A percentile compares a stretch with the other conserved stretches of the same genome.
phyloP scores from a whole-genome alignment of 2,329 filamentous ascomycete genomes.

The Diaporthe helianthi region DNA sequence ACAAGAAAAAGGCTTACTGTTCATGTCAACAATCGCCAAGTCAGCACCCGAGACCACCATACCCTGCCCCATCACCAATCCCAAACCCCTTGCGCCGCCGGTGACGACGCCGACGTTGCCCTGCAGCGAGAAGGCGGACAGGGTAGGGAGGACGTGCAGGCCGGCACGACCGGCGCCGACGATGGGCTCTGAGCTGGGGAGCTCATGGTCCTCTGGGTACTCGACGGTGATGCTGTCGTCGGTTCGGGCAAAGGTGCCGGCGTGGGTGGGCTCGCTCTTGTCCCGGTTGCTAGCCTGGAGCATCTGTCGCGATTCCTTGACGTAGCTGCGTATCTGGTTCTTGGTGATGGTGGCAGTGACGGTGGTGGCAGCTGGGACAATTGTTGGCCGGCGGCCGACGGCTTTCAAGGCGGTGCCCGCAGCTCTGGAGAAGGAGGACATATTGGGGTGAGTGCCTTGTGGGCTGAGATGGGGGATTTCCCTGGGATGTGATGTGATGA shows the following conservation, averaged over 20 bases:
- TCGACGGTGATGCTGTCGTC: conserved; percentile 80
- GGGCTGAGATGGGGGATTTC: background rate
- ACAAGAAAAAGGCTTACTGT: conserved; percentile 65
- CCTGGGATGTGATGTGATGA: background rate
- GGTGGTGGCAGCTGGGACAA: background rate
- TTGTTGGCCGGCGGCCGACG: background rate
- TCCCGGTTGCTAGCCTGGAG: conserved; percentile 39
- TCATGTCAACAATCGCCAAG: conserved; percentile 91
- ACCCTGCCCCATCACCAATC: conserved; percentile 91
- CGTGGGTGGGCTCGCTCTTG: conserved; percentile 42
- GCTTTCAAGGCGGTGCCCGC: conserved; percentile 21
- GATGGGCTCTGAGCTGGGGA: conserved; percentile 75
- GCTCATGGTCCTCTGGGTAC: conserved; percentile 76
- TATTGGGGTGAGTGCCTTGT: background rate
- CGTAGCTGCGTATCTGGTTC: conserved; percentile 34
- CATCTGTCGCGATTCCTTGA: conserved; percentile 41
- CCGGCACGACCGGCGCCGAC: conserved; percentile 72
- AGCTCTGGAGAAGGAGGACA: conserved; percentile 25
- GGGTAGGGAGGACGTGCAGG: conserved; percentile 82
- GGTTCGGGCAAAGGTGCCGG: conserved; percentile 78
- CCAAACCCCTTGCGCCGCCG: conserved; percentile 86
- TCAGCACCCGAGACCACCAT: conserved; percentile 88
- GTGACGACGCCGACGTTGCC: conserved; percentile 85
- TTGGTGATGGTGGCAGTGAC: background rate
- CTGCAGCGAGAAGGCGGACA: conserved; percentile 86